Percentiles rank a stretch among this genome's conserved stretches.
phyloP scores from a whole-genome alignment of 768 basidiomycete genomes.

The Russula brevipes region DNA sequence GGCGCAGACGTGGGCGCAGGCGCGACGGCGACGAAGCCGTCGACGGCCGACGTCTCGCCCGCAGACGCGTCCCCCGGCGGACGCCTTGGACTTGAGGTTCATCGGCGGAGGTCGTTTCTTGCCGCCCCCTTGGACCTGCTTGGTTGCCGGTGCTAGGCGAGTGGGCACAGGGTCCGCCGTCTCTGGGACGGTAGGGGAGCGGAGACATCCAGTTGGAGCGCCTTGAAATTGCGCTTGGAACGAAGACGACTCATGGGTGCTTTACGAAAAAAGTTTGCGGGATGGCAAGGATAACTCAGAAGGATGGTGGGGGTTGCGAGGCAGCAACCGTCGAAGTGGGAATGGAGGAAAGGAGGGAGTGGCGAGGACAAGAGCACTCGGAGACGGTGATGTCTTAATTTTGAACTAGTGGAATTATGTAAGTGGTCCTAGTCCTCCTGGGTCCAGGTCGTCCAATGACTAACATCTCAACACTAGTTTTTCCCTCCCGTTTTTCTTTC shows the following conservation, averaged over 20 bases:
- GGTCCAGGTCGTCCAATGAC: neutral
- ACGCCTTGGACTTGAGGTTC: slow-evolving; percentile 69
- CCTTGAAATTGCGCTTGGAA: slow-evolving; percentile 92
- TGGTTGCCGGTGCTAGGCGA: slow-evolving; percentile 32
- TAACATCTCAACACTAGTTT: neutral
- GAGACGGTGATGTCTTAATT: slow-evolving; percentile 15
- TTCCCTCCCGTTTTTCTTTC: neutral
- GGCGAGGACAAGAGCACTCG: slow-evolving; percentile 1
- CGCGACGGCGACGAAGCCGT: slow-evolving; percentile 45
- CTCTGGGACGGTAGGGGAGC: slow-evolving; percentile 38
- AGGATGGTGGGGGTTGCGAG: neutral
- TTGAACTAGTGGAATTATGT: slow-evolving; percentile 11
- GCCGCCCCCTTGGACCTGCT: slow-evolving; percentile 37
- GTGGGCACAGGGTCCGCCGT: slow-evolving; percentile 35
- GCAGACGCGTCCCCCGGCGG: slow-evolving; percentile 32
- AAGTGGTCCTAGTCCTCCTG: neutral
- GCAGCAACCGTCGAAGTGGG: neutral
- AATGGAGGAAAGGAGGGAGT: neutral
- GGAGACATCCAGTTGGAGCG: slow-evolving; percentile 64
- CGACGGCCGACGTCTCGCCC: slow-evolving; percentile 33
- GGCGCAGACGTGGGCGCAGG: slow-evolving; percentile 48
- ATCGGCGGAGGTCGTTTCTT: slow-evolving; percentile 83
- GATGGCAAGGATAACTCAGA: neutral
- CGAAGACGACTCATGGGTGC: slow-evolving; percentile 52
- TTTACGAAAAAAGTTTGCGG: neutral